phyloP scores from a whole-genome alignment of 2,329 filamentous ascomycete genomes.

The Huntiella decipiens region DNA sequence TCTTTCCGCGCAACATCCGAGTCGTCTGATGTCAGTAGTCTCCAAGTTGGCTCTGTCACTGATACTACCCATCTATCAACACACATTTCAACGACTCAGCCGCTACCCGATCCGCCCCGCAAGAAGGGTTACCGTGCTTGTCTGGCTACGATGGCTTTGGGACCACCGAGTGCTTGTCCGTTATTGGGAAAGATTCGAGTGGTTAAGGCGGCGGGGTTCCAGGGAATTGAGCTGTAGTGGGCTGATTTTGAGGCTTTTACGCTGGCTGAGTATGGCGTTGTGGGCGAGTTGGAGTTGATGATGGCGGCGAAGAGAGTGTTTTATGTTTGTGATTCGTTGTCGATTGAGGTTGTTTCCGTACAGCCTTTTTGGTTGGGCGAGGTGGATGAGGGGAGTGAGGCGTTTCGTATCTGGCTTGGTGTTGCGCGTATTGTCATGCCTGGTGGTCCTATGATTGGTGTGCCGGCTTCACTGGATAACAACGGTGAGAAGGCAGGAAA shows the following conservation, averaged over 20 bases:
- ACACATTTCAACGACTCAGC: too few species aligned
- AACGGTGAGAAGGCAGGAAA: neutral
- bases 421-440: constrained; percentile 10
- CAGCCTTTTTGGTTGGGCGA: constrained; percentile 14
- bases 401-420: constrained; percentile 12
- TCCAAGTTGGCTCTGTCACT: too few species aligned
- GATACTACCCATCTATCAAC: too few species aligned
- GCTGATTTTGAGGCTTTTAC: constrained; percentile 12
- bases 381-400: constrained; percentile 5
- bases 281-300: neutral
- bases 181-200: constrained; percentile 13
- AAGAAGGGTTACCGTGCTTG: constrained; percentile 10
- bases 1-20: too few species aligned
- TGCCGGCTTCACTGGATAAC: constrained; percentile 11
- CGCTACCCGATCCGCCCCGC: neutral
- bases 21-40: too few species aligned
- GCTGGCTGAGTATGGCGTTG: neutral
- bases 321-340: neutral
- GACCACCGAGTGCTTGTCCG: constrained; percentile 9
- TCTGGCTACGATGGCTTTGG: constrained; percentile 15
- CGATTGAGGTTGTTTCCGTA: constrained; percentile 12
- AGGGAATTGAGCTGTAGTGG: constrained; percentile 14
- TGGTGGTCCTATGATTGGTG: constrained; percentile 13
- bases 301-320: neutral
- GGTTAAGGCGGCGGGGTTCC: constrained; percentile 11